These are phyloP conservation scores for Suillus subaureus DNA, from an alignment of 768 basidiomycete genomes.

Conservation along the genomic window DNA sequence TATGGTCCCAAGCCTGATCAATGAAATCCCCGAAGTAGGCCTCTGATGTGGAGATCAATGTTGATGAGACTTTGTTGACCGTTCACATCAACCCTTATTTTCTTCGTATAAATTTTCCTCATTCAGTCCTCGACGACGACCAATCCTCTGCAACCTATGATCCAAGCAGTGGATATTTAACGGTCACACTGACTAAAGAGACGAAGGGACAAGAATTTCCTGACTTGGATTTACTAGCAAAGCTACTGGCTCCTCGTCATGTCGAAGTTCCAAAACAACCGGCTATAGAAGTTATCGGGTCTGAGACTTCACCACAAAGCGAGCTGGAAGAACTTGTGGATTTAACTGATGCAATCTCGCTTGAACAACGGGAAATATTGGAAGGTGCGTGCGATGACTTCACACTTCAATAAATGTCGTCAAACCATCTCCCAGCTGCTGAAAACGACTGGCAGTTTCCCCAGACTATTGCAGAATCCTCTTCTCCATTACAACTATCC, in stretches of 20 bases:
- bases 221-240: slow-evolving; percentile 79
- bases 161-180: slow-evolving; percentile 75
- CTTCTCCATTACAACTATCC: slow-evolving; percentile 40
- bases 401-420: slow-evolving; percentile 9
- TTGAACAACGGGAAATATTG: slow-evolving; percentile 56
- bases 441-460: slow-evolving; percentile 80
- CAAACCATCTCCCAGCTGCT: slow-evolving; percentile 51
- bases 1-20: slow-evolving; percentile 3
- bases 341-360: slow-evolving; percentile 46
- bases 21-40: slow-evolving; percentile 51
- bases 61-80: slow-evolving; percentile 69
- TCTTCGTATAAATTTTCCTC: slow-evolving; percentile 75
- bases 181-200: slow-evolving; percentile 72
- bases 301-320: slow-evolving; percentile 26
- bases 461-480: slow-evolving; percentile 54
- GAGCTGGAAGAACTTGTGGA: slow-evolving; percentile 45
- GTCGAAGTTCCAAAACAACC: slow-evolving; percentile 35
- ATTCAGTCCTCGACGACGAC: slow-evolving; percentile 64
- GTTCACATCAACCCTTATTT: slow-evolving; percentile 86
- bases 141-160: slow-evolving; percentile 73
- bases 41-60: slow-evolving; percentile 77
- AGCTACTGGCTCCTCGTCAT: slow-evolving; percentile 69
- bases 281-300: slow-evolving; percentile 61
- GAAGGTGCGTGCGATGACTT: slow-evolving; percentile 43
- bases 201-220: slow-evolving; percentile 65